A percentile compares a stretch with the other conserved stretches of the same genome.
These are phyloP conservation scores for Hypseocharis bilobata DNA, from an alignment of 441 rosid species.

Conservation along the genomic window DNA sequence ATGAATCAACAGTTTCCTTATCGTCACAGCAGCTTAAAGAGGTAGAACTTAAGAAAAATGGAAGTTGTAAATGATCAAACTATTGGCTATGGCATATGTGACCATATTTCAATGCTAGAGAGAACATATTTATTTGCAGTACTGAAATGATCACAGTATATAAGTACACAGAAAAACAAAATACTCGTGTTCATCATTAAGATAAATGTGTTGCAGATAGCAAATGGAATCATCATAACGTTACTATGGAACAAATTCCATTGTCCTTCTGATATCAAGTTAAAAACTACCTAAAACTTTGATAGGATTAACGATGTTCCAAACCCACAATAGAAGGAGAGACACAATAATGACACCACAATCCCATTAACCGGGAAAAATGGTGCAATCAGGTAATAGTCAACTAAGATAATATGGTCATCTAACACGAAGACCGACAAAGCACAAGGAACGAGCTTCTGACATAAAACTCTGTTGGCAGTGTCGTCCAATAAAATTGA, in stretches of 20 bases:
- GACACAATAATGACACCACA: background rate
- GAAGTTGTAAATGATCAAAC: background rate
- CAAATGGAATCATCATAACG: too few species aligned
- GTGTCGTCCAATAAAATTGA: too few species aligned
- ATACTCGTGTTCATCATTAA: background rate
- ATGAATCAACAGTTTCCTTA: conserved; percentile 3
- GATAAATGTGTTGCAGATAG: too few species aligned
- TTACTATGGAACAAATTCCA: background rate
- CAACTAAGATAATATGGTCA: background rate
- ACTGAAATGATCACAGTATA: background rate
- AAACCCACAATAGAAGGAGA: background rate
- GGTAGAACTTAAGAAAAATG: background rate
- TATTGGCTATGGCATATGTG: too few species aligned
- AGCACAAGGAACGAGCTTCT: background rate
- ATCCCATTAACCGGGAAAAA: background rate
- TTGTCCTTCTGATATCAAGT: background rate
- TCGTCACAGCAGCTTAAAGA: background rate
- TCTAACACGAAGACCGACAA: background rate
- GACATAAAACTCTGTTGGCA: background rate
- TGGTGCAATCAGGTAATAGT: background rate
- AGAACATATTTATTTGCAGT: background rate
- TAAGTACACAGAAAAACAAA: background rate
- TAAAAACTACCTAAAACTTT: background rate
- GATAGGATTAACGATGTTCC: background rate
- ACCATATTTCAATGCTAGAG: background rate